Evolutionary conservation across 2,329 filamentous ascomycete genomes (phyloP).

Genomic region (Exophiala xenobiotica): DNA sequence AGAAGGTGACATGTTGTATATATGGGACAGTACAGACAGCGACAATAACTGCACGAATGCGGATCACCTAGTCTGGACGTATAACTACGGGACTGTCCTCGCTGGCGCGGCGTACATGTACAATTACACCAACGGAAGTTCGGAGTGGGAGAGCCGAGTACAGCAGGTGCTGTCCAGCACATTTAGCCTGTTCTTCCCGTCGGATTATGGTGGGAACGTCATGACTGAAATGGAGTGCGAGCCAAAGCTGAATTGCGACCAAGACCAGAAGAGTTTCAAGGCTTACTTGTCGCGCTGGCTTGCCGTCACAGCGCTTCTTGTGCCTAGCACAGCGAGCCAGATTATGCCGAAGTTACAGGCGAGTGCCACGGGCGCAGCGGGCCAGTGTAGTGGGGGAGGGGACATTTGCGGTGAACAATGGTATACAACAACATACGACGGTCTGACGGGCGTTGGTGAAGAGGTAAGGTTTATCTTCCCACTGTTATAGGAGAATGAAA

Average conservation of each 20-base stretch:
- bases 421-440: slow-evolving; percentile 40
- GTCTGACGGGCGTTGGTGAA: slow-evolving; percentile 39
- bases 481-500: background rate
- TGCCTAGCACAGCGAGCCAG: slow-evolving; percentile 52
- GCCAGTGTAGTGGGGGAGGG: slow-evolving; percentile 52
- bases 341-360: slow-evolving; percentile 53
- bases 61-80: slow-evolving; percentile 56
- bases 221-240: slow-evolving; percentile 64
- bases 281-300: slow-evolving; percentile 62
- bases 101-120: slow-evolving; percentile 58
- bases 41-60: slow-evolving; percentile 51
- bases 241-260: slow-evolving; percentile 53
- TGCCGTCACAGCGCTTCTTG: slow-evolving; percentile 57
- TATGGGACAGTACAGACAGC: slow-evolving; percentile 57
- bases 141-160: slow-evolving; percentile 54
- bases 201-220: slow-evolving; percentile 49
- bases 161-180: slow-evolving; percentile 55
- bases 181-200: slow-evolving; percentile 51
- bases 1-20: slow-evolving; percentile 50
- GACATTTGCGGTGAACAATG: slow-evolving; percentile 47
- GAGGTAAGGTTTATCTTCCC: slow-evolving; percentile 36
- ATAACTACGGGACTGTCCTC: slow-evolving; percentile 57
- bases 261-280: slow-evolving; percentile 65
- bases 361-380: slow-evolving; percentile 55
- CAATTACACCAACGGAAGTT: slow-evolving; percentile 45